Conservation (phyloP, 208 protist species). For the Porcisia hertigi region DNA sequence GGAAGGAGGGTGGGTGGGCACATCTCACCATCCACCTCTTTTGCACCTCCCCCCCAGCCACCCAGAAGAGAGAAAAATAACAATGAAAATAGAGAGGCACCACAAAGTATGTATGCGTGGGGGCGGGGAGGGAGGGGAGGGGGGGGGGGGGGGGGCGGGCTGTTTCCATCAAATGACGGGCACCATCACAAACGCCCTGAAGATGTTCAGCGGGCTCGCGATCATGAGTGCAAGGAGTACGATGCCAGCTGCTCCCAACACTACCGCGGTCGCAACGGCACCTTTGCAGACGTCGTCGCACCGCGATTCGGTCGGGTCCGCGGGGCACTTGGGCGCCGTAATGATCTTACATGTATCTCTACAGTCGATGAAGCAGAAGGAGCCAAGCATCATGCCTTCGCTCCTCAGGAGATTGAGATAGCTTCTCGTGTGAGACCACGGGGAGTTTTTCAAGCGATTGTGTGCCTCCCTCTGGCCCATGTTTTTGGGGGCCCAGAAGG, state of each 20-base stretch:
- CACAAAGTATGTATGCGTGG: not conserved
- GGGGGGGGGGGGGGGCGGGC: not conserved
- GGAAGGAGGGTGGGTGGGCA: not conserved
- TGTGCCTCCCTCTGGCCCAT: conserved; percentile 19
- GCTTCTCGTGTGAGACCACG: conserved; percentile 36
- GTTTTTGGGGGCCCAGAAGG: conserved; percentile 37
- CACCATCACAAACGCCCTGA: conserved; percentile 47
- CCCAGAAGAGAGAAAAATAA: not conserved
- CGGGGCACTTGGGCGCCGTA: conserved; percentile 11
- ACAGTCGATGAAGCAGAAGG: conserved; percentile 61
- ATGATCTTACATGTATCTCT: conserved; percentile 15
- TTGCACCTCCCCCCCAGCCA: not conserved
- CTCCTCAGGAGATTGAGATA: conserved; percentile 33
- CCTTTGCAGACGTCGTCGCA: conserved; percentile 75
- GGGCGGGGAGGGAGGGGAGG: not conserved
- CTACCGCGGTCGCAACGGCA: conserved; percentile 54
- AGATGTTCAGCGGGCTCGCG: conserved; percentile 51
- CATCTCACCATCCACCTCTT: too few species aligned
- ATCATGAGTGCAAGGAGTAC: conserved; percentile 39
- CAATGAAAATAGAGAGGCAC: not conserved
- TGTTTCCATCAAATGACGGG: conserved; percentile 39
- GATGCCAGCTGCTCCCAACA: conserved; percentile 38
- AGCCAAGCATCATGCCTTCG: conserved; percentile 15
- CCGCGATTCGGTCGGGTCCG: not conserved
- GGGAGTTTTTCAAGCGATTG: conserved; percentile 26